phyloP scores from a whole-genome alignment of 805 yeast genomes.

The Candida schatavii region DNA sequence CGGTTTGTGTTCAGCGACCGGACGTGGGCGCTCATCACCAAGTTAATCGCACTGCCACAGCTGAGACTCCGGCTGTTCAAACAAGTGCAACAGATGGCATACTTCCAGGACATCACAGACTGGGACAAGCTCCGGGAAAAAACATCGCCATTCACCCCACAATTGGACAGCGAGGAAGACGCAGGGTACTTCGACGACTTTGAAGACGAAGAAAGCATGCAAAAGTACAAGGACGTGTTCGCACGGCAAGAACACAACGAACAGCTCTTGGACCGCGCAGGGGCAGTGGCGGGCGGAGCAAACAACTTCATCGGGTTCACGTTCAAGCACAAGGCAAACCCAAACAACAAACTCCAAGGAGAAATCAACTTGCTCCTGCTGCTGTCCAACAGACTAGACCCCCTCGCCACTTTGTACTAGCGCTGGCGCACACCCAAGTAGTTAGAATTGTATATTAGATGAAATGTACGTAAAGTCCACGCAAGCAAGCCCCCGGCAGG shows the following conservation, averaged over 20 bases:
- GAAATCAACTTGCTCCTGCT: constrained; percentile 35
- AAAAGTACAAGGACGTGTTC: constrained; percentile 94
- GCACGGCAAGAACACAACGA: constrained; percentile 87
- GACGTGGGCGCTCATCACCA: constrained; percentile 86
- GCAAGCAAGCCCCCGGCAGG: background rate
- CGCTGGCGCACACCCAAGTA: background rate
- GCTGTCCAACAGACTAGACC: constrained; percentile 33
- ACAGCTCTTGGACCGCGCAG: constrained; percentile 63
- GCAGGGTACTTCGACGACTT: constrained; percentile 99
- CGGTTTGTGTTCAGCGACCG: constrained; percentile 91
- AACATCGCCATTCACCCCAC: constrained; percentile 95
- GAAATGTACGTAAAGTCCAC: constrained; percentile 16
- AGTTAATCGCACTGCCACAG: constrained; percentile 76
- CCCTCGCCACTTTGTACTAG: constrained; percentile 42
- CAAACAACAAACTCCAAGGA: constrained; percentile 46
- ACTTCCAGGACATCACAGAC: constrained; percentile 73
- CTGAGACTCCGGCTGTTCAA: constrained; percentile 73
- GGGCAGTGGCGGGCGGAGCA: constrained; percentile 30
- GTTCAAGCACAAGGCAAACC: constrained; percentile 76
- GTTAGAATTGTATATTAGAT: constrained; percentile 28
- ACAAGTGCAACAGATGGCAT: constrained; percentile 75
- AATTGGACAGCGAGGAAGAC: constrained; percentile 93
- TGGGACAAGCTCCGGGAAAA: constrained; percentile 68
- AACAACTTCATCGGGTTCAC: constrained; percentile 89
- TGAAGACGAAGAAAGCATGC: constrained; percentile 94